Evolutionary conservation across 2,329 filamentous ascomycete genomes (phyloP).

Genomic region (Botrytis tulipae): DNA sequence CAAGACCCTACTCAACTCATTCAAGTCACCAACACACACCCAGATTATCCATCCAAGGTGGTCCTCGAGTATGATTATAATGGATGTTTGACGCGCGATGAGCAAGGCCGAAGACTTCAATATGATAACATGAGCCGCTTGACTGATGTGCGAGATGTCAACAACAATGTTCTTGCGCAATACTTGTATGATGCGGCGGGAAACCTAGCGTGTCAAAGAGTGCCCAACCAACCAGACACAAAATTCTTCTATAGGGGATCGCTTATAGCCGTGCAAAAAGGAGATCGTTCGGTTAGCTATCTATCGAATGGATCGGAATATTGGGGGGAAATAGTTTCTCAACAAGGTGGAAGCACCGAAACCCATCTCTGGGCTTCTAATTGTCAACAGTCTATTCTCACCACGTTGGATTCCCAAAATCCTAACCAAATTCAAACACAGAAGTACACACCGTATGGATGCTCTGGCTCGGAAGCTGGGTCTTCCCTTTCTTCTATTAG

Average conservation of each 20-base stretch:
- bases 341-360: neutral
- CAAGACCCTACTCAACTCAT: constrained; percentile 15
- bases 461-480: neutral
- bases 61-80: constrained; percentile 1
- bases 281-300: constrained; percentile 1
- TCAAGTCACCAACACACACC: constrained; percentile 12
- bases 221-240: constrained; percentile 8
- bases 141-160: neutral
- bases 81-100: constrained; percentile 12
- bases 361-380: constrained; percentile 14
- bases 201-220: constrained; percentile 6
- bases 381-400: neutral
- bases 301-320: constrained; percentile 12
- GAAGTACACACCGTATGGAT: constrained; percentile 14
- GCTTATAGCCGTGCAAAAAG: constrained; percentile 5
- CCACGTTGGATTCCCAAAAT: neutral
- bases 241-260: constrained; percentile 10
- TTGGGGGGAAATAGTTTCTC: constrained; percentile 4
- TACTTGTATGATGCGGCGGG: constrained; percentile 13
- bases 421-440: constrained; percentile 3
- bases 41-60: neutral
- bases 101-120: constrained; percentile 6
- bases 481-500: neutral
- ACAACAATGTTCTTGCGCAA: neutral
- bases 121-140: constrained; percentile 14